Base-by-base conservation (phyloP, 2,329 filamentous ascomycete species). In the Stemphylium vesicarium region DNA sequence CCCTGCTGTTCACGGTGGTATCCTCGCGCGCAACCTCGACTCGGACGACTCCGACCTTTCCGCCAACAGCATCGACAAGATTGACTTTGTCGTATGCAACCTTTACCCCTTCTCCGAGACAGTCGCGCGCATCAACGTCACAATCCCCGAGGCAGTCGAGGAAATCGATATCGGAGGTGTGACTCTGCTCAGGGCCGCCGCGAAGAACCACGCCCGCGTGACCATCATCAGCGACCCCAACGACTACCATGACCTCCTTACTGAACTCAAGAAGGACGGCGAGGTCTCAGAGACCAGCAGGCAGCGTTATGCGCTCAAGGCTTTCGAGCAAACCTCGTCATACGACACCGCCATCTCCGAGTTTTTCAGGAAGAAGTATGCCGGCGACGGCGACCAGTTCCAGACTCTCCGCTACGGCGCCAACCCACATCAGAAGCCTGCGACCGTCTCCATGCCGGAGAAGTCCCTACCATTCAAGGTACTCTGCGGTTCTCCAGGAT, bases 21-120 rank as follows among this genome's bases (percentile, higher is more conserved):
- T 99, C 68, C 88, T 99, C 59, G 95, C 95, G 57, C 91, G 95
- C 63, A 88, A 98, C 78, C 88, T 98, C 65, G 92, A 90, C 65
- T 94, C 93, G 12, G 95, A 99, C 79, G 92, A 98, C 80, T 96
- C 96, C 79, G 95, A 99, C 74, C 88, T 99, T 44, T 92, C 71
- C 4, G 69, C 71, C 16, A 73, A 75, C 63, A 75, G 72, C 65
- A 75, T 75, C 48, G 71, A 75, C 53, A 75, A 75, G 69, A 75
- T 78, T 44, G 76, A 78, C 62, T 78, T 74, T 44, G 74, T 77
- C 50, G 78, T 99, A 75, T 98, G 95, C 88, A 99, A 99, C 81
- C 85, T 99, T 38, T 98, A 99, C 79, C 95, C 95, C 11, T 99
- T 99, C 87, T 97, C 97, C 82, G 93, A 98, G 76, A 99, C 95